Base-by-base conservation (phyloP, 352 stramenopile genomes). In the Phytopythium montanum region DNA sequence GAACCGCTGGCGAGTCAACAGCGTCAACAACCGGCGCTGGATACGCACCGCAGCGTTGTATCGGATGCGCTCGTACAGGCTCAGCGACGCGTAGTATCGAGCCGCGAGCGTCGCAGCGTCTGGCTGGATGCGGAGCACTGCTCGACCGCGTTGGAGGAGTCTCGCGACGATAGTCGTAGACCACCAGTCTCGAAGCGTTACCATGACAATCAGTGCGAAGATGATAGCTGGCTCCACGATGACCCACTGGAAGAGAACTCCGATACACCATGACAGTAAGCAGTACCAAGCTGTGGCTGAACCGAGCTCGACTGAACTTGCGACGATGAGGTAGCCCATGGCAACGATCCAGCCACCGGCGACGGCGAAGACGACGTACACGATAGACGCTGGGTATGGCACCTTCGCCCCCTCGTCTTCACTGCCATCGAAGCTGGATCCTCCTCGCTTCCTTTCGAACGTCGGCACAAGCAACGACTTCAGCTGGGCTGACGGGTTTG, bases 301-400 rank as follows among this genome's bases (percentile, higher is more conserved):
- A 1, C 80, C 80, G 10, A 93, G 60, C 12, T 75, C 42, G 41
- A 87, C 70, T 3, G 77, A 73, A 21, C 76, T 75, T 14, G 72
- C 33, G 23, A 84, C 60, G 9, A 87, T 59, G 16, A 83, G 18
- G 25, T 75, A 83, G 5, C 65, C 51, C 64, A 88, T 85, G 21
- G 60, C 56, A 0, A 31, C 60, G 19, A 81, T 53, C 76, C 79
- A 93, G 0, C 73, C 49, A 0, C 67, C 45, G n/a, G 68, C 81
- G 0, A 82, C 34, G 1, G 54, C 52, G 45, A 87, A 89, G 5
- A 84, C 62, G 0, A 87, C 69, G 33, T 82, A 74, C 21, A 79
- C 67, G n/a, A 93, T 71, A 39, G 77, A 90, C 51, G 77, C 69
- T 8, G 84, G 84, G 54, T 90, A 91, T 29, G 79, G 84, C 3